Percentiles rank a stretch among this genome's conserved stretches.
phyloP scores from a whole-genome alignment of 1,139 yeast genomes.

The Candida neerlandica region DNA sequence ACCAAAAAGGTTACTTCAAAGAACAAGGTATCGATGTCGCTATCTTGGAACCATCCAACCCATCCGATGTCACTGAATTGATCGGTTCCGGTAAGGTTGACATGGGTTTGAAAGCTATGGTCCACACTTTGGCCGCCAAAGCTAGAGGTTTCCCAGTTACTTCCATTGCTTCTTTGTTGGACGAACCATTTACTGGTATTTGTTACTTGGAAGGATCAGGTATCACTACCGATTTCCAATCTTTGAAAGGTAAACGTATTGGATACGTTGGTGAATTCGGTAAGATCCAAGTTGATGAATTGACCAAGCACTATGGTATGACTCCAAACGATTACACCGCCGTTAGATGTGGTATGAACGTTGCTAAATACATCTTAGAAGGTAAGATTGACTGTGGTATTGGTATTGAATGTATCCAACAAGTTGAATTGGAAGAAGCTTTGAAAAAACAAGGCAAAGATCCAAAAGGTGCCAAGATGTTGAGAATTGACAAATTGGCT shows the following conservation, averaged over 20 bases:
- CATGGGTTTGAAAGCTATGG: conserved; percentile 65
- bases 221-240: conserved; percentile 51
- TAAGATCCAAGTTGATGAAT: conserved; percentile 58
- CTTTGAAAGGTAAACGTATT: conserved; percentile 54
- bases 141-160: conserved; percentile 63
- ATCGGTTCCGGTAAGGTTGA: conserved; percentile 60
- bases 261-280: conserved; percentile 66
- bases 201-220: conserved; percentile 55
- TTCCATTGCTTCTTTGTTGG: conserved; percentile 56
- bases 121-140: conserved; percentile 61
- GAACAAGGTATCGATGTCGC: conserved; percentile 56
- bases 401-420: conserved; percentile 62
- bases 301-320: conserved; percentile 58
- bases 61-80: conserved; percentile 60
- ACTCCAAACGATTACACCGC: conserved; percentile 58
- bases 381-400: conserved; percentile 61
- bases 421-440: conserved; percentile 58
- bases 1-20: conserved; percentile 51
- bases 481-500: conserved; percentile 58
- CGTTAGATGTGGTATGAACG: conserved; percentile 65
- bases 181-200: conserved; percentile 61
- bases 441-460: conserved; percentile 47
- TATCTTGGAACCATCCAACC: conserved; percentile 58
- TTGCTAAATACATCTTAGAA: conserved; percentile 56
- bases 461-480: conserved; percentile 52